Conservation (phyloP, 495 filamentous ascomycete genomes). For the Acidiella bohemica region DNA sequence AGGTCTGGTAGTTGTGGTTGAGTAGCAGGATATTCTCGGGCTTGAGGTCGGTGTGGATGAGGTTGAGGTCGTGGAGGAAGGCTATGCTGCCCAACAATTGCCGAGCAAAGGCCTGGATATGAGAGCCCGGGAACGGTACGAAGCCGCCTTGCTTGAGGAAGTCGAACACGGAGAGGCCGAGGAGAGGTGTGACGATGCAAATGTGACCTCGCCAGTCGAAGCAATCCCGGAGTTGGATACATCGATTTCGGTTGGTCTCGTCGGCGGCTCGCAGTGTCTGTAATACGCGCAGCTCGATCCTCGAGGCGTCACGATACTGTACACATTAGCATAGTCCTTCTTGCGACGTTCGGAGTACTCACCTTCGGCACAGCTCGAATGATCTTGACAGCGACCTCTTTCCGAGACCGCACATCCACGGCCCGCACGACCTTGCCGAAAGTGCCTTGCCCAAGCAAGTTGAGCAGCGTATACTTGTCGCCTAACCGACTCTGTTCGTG, state of each 20-base stretch:
- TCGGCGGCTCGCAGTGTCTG: slow-evolving; percentile 86
- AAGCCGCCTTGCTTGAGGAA: slow-evolving; percentile 91
- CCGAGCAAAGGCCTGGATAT: slow-evolving; percentile 92
- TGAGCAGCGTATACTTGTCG: slow-evolving; percentile 75
- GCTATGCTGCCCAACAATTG: slow-evolving; percentile 97
- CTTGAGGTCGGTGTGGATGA: slow-evolving; percentile 96
- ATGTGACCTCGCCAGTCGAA: slow-evolving; percentile 98
- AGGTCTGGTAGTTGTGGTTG: slow-evolving; percentile 80
- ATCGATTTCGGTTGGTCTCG: slow-evolving; percentile 81
- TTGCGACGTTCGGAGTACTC: not conserved
- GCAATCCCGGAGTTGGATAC: slow-evolving; percentile 92
- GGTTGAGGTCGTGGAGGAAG: slow-evolving; percentile 92
- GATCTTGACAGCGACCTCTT: slow-evolving; percentile 87
- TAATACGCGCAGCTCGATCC: slow-evolving; percentile 86
- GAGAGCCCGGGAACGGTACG: slow-evolving; percentile 95
- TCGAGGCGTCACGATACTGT: slow-evolving; percentile 79
- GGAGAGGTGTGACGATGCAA: slow-evolving; percentile 93
- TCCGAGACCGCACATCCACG: slow-evolving; percentile 56
- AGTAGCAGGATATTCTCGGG: slow-evolving; percentile 96
- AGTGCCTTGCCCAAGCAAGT: slow-evolving; percentile 86
- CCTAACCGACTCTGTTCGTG: slow-evolving; percentile 69
- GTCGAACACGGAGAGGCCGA: slow-evolving; percentile 96
- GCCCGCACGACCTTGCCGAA: slow-evolving; percentile 98
- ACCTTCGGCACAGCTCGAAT: slow-evolving; percentile 90
- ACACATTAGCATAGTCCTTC: slow-evolving; percentile 1